phyloP scores from a whole-genome alignment of 805 yeast genomes.

The Ogataea kodamae region DNA sequence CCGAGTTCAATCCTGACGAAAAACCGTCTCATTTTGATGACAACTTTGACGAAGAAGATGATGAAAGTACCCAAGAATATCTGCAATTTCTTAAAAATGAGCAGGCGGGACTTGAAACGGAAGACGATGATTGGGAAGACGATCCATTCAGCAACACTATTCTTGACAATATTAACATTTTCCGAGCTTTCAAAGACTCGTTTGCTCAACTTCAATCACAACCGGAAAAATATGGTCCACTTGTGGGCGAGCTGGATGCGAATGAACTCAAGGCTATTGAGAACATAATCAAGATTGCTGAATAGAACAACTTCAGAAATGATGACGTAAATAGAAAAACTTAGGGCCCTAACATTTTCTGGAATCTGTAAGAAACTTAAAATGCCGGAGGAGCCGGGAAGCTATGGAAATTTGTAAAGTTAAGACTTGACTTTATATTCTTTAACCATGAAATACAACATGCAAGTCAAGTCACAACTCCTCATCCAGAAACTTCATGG shows the following conservation, averaged over 20 bases:
- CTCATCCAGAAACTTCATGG: slow-evolving; percentile 10
- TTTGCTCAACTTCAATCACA: slow-evolving; percentile 50
- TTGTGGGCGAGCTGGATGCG: slow-evolving; percentile 22
- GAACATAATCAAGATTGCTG: slow-evolving; percentile 13
- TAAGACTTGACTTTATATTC: neutral
- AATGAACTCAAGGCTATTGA: slow-evolving; percentile 25
- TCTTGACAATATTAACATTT: slow-evolving; percentile 72
- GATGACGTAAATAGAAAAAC: slow-evolving; percentile 8
- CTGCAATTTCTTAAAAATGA: slow-evolving; percentile 46
- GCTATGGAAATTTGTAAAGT: neutral
- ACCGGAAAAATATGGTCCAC: slow-evolving; percentile 22
- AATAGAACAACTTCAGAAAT: slow-evolving; percentile 4
- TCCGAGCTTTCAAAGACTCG: slow-evolving; percentile 57
- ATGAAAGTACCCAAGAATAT: slow-evolving; percentile 40
- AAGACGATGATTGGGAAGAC: slow-evolving; percentile 74
- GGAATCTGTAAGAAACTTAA: slow-evolving; percentile 1
- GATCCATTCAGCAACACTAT: slow-evolving; percentile 79
- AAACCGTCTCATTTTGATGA: slow-evolving; percentile 26
- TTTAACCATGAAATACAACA: neutral
- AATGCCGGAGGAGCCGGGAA: slow-evolving; percentile 4
- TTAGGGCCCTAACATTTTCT: slow-evolving; percentile 3
- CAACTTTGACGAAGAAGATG: slow-evolving; percentile 28
- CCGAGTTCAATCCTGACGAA: slow-evolving; percentile 44
- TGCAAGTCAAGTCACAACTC: neutral
- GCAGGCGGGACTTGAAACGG: slow-evolving; percentile 42